Percentiles rank a stretch among this genome's conserved stretches.
Conservation (phyloP, 345 rosid genomes). For the Eucalyptus melliodora region DNA sequence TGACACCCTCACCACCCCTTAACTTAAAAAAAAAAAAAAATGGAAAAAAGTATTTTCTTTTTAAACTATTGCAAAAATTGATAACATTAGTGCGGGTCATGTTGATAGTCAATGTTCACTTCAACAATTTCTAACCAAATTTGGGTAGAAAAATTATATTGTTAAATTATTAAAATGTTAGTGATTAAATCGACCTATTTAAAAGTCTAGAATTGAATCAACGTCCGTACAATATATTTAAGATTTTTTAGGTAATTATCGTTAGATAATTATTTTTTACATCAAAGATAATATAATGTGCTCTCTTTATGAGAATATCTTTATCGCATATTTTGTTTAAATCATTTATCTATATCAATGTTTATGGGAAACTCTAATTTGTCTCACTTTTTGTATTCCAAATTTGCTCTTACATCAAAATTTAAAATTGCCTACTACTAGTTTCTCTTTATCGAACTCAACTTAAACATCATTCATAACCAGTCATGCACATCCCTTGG, state of each 20-base stretch:
- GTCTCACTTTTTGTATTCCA: neutral
- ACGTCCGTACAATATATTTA: accelerated
- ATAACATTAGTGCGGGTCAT: accelerated
- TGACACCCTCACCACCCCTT: no score
- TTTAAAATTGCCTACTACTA: neutral
- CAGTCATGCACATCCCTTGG: neutral
- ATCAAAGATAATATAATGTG: no score
- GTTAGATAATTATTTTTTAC: neutral
- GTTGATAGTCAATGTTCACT: no score
- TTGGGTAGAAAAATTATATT: neutral
- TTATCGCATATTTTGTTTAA: neutral
- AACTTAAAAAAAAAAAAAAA: no score
- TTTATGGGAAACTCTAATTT: no score
- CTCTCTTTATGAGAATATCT: neutral
- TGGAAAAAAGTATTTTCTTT: accelerated
- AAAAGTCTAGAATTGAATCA: accelerated
- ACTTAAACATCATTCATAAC: neutral
- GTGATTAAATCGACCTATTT: neutral
- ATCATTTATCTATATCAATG: neutral
- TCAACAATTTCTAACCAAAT: neutral
- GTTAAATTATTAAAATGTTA: no score
- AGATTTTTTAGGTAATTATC: neutral
- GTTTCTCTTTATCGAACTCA: neutral
- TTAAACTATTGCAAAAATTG: no score
- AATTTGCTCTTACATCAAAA: neutral